Base-by-base conservation (phyloP, 768 basidiomycete species). In the Trametes cubensis region DNA sequence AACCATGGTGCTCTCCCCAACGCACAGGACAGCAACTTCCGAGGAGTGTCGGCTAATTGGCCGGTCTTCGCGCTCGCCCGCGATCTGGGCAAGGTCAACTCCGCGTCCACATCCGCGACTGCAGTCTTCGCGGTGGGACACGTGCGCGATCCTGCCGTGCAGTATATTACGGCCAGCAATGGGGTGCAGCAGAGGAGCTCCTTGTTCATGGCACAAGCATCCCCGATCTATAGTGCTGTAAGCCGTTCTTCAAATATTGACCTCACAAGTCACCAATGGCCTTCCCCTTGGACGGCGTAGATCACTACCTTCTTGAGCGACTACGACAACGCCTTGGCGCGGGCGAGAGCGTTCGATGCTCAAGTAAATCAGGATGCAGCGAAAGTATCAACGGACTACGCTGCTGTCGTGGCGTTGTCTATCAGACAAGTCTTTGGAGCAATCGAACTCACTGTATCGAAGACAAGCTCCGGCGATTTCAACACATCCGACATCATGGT, bases 41-140 rank as follows among this genome's bases (percentile, higher is more conserved):
- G 86, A 17, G 79, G 83, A 4, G 78, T 87, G 41, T 73, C 73
- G n/a, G 72, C 85, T 66, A 73, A 79, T 60, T 86, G 85, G 85
- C 81, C 85, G 13, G 85, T 88, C 6, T 87, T 88, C 64, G 85
- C 77, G 6, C 77, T 86, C 50, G 79, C 85, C 26, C 82, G 81
- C 30, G 79, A 88, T 67, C 79, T 88, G 42, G 85, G 85, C 2
- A 74, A 70, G 2, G 73, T 87, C 50, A 62, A 64, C 15, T 39
- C 38, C 3, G 42, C 70, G 8, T 61, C 38, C 3, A 42, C 70
- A 6, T 61, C 71, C 6, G 46, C 57, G 15, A 67, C 71, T 6
- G 68, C 73, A 20, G 71, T 76, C 18, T 70, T 75, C 54, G 64
- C 71, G 26, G 67, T 78, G 23, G 77, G 77, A 14, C 75, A 74